Evolutionary conservation across 768 basidiomycete genomes (phyloP).

Genomic region (Pluteus cervinus): DNA sequence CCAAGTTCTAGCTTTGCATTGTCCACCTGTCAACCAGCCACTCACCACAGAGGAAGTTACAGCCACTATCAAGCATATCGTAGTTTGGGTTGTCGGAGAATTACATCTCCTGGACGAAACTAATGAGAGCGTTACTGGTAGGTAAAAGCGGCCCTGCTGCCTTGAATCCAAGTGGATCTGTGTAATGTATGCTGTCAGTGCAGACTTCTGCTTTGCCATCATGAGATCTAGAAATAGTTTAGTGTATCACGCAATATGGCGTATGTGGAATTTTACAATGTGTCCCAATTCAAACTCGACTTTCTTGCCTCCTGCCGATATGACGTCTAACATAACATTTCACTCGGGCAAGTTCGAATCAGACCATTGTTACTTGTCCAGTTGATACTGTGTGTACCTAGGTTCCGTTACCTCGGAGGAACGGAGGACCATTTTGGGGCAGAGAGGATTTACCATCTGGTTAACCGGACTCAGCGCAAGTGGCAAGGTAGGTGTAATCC

Average conservation of each 20-base stretch:
- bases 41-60: constrained; percentile 62
- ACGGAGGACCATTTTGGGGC: constrained; percentile 60
- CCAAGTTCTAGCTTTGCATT: constrained; percentile 65
- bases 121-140: constrained; percentile 14
- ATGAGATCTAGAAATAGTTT: no score
- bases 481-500: constrained; percentile 63
- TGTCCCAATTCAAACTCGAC: no score
- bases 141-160: constrained; percentile 6
- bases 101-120: constrained; percentile 27
- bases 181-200: no score
- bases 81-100: constrained; percentile 53
- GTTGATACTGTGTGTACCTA: constrained; percentile 25
- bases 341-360: no score
- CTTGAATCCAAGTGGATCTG: no score
- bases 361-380: no score
- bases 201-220: no score
- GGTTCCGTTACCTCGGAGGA: constrained; percentile 69
- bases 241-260: no score
- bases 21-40: constrained; percentile 62
- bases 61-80: constrained; percentile 53
- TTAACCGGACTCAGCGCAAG: constrained; percentile 93
- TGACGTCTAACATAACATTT: no score
- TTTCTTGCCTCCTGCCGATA: no score
- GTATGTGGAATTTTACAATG: no score
- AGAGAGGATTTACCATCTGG: constrained; percentile 93